Evolutionary conservation across 345 rosid genomes (phyloP).

Genomic region (Dipteronia sinensis): DNA sequence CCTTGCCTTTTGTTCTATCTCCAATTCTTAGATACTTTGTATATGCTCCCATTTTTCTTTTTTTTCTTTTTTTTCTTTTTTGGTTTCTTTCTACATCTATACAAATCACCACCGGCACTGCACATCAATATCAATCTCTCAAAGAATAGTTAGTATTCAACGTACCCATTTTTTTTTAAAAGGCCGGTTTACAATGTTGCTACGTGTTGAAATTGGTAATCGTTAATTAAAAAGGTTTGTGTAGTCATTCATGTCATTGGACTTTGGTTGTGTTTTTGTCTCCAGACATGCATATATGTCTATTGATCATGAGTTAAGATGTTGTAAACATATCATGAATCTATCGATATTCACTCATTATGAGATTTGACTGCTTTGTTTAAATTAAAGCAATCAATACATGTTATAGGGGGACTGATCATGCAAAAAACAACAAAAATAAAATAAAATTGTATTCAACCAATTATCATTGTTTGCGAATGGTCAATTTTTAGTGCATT

Average conservation of each 20-base stretch:
- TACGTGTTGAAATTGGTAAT: neutral
- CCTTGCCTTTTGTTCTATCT: neutral
- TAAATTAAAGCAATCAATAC: neutral
- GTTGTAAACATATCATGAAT: neutral
- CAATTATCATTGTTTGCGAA: neutral
- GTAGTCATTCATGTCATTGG: constrained; percentile 1
- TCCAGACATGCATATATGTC: neutral
- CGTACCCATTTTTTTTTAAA: neutral
- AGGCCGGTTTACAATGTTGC: no score
- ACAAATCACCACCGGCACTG: neutral
- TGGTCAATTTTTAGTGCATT: neutral
- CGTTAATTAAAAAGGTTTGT: neutral
- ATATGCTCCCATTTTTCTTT: neutral
- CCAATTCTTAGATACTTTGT: neutral
- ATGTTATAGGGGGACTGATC: neutral
- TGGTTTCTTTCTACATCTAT: neutral
- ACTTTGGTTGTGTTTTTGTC: neutral
- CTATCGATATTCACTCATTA: neutral
- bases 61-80: neutral
- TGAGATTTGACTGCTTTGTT: neutral
- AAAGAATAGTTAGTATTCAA: neutral
- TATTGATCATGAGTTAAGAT: neutral
- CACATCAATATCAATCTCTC: neutral
- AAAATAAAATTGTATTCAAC: neutral
- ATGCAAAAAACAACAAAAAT: neutral